These are phyloP conservation scores for Ogataea zsoltii DNA, from an alignment of 805 yeast genomes.

Conservation along the genomic window DNA sequence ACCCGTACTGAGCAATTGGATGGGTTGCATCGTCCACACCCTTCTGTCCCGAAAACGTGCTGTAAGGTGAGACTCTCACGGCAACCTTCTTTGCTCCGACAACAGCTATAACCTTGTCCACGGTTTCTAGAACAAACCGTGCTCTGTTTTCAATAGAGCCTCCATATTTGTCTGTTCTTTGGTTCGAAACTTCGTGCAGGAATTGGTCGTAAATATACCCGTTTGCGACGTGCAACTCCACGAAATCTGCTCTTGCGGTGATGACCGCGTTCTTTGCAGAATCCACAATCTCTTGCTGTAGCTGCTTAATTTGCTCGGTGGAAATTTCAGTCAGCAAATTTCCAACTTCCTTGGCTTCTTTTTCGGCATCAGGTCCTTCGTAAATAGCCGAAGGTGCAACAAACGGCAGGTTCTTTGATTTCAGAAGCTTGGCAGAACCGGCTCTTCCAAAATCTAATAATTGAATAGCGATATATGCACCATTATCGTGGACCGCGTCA, in stretches of 20 bases:
- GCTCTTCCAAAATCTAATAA: slow-evolving; percentile 48
- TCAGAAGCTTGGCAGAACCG: slow-evolving; percentile 36
- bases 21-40: not conserved
- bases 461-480: slow-evolving; percentile 46
- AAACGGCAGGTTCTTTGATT: slow-evolving; percentile 21
- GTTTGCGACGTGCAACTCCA: slow-evolving; percentile 45
- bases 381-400: slow-evolving; percentile 36
- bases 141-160: slow-evolving; percentile 44
- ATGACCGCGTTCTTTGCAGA: slow-evolving; percentile 44
- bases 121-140: slow-evolving; percentile 44
- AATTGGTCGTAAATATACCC: slow-evolving; percentile 43
- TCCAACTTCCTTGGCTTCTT: slow-evolving; percentile 5
- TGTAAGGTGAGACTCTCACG: slow-evolving; percentile 51
- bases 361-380: slow-evolving; percentile 24
- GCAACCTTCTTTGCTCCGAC: slow-evolving; percentile 53
- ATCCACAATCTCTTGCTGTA: slow-evolving; percentile 41
- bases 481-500: slow-evolving; percentile 48
- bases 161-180: slow-evolving; percentile 45
- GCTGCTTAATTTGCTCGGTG: slow-evolving; percentile 42
- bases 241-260: slow-evolving; percentile 41
- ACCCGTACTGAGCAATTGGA: not conserved
- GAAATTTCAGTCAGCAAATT: slow-evolving; percentile 24
- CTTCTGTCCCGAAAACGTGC: slow-evolving; percentile 26
- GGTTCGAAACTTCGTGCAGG: slow-evolving; percentile 36
- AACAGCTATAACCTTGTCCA: slow-evolving; percentile 50